Conservation (phyloP, 306 rosid genomes). For the Urtica urens region DNA sequence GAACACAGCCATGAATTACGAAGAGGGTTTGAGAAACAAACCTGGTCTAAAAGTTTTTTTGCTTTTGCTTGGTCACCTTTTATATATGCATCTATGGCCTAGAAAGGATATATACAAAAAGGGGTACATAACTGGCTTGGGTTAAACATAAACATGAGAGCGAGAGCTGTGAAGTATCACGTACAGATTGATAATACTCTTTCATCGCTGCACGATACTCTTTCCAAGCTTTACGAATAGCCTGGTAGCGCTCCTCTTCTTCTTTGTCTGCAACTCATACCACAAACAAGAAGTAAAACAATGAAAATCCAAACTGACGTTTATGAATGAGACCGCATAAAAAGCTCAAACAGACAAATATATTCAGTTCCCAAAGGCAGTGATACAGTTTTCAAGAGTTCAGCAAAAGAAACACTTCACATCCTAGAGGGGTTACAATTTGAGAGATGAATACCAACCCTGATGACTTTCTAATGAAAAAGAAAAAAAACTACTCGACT, state of each 20-base stretch:
- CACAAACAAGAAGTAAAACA: neutral
- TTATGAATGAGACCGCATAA: neutral
- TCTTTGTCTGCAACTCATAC: slow-evolving; percentile 37
- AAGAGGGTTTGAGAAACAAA: slow-evolving; percentile 9
- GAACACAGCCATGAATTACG: too few species aligned
- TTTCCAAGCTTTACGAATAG: slow-evolving; percentile 60
- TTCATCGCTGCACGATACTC: slow-evolving; percentile 52
- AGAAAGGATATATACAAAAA: slow-evolving; percentile 25
- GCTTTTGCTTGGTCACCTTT: slow-evolving; percentile 46
- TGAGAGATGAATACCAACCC: too few species aligned
- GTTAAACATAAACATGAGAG: slow-evolving; percentile 11
- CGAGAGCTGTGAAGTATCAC: slow-evolving; percentile 23
- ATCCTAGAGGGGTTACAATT: too few species aligned
- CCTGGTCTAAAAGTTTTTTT: slow-evolving; percentile 48
- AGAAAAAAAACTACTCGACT: too few species aligned
- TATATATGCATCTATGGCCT: slow-evolving; percentile 74
- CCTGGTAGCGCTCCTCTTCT: slow-evolving; percentile 41
- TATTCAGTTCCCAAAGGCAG: neutral
- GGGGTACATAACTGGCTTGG: slow-evolving; percentile 3
- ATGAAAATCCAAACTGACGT: neutral
- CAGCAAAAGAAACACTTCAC: too few species aligned
- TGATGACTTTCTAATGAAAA: too few species aligned
- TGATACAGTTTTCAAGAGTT: neutral
- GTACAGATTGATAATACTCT: slow-evolving; percentile 70
- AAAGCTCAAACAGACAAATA: neutral